Evolutionary conservation across 1,284 basidiomycete species (phyloP).

Genomic region (Laetiporus sulphureus): DNA sequence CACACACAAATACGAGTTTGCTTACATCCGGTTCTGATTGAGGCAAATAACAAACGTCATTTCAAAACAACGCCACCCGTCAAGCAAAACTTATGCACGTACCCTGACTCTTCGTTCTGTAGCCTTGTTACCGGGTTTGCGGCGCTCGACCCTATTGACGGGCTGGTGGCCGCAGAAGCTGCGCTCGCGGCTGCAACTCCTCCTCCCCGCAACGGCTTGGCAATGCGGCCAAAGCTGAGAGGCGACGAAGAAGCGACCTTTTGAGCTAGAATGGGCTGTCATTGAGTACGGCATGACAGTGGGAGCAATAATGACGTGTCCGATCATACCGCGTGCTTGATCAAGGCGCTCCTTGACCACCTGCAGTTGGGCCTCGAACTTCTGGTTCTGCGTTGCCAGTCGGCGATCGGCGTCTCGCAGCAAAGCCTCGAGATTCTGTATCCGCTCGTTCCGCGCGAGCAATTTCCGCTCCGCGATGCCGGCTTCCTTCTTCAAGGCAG

Average conservation of each 20-base stretch:
- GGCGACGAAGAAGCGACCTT: slow-evolving; percentile 65
- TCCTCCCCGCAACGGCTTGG: slow-evolving; percentile 92
- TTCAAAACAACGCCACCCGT: neutral
- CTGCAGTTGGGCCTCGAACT: slow-evolving; percentile 90
- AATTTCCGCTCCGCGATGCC: slow-evolving; percentile 96
- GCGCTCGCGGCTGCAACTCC: slow-evolving; percentile 53
- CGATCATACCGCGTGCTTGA: slow-evolving; percentile 77
- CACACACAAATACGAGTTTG: slow-evolving; percentile 8
- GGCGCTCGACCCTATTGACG: slow-evolving; percentile 39
- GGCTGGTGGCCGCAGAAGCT: slow-evolving; percentile 27
- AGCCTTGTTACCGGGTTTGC: slow-evolving; percentile 61
- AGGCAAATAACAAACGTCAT: slow-evolving; percentile 10
- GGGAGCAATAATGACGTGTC: slow-evolving; percentile 1
- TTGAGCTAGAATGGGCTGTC: slow-evolving; percentile 47
- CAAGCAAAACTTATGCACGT: slow-evolving; percentile 30
- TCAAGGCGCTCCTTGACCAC: slow-evolving; percentile 89
- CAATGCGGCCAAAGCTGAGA: slow-evolving; percentile 88
- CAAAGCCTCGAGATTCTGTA: slow-evolving; percentile 89
- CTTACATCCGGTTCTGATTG: slow-evolving; percentile 25
- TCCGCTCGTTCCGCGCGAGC: slow-evolving; percentile 93
- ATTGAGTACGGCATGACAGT: slow-evolving; percentile 12
- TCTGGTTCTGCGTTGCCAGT: slow-evolving; percentile 87
- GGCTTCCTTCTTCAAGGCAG: slow-evolving; percentile 95
- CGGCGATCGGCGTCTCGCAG: slow-evolving; percentile 92
- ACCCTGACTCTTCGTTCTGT: slow-evolving; percentile 79